Evolutionary conservation across 805 yeast species (phyloP), one percentile per base, ranked within the genome.

Genomic region (Candida germanica): DNA sequence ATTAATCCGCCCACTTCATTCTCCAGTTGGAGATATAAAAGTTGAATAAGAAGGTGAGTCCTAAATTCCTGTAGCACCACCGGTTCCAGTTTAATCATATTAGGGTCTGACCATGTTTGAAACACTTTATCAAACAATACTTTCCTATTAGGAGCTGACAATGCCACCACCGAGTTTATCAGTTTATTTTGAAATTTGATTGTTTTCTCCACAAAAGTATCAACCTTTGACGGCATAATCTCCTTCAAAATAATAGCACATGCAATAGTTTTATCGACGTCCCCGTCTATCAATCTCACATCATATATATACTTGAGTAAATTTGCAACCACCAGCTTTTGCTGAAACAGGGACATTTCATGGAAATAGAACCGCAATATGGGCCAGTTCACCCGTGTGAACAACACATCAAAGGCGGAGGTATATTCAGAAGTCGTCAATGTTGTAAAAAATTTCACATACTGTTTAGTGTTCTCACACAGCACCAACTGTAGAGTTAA

Each of bases 1-100:
- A 27, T 17, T 7, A 36, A 14, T 11, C 15, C n/a, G 3, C 17
- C 12, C n/a, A 14, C 13, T 6, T 21, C 14, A n/a, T 8, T 4
- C 4, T 28, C 13, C 7, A 31, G 24, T 19, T 25, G 39, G 12
- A 30, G 17, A 13, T 16, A 22, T 24, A 36, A 19, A 11, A 66
- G 18, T 25, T 73, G 43, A 4, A 78, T 48, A 2, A 81, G 50
- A 4, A 74, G 53, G 26, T 64, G 70, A 0, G 88, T 75, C 23
- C 74, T 54, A 2, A 54, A 49, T 21, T 65, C 71, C 50, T 83
- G 91, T 2, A 49, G 31, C 0, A 52, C 39, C 1, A 67, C 49
- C 0, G 80, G 60, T 6, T 69, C 66, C 16, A 56, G 51, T 31
- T 64, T 59, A n/a, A 75, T 54, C 6, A 56, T 41, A 3, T 49